Evolutionary conservation across 345 rosid species (phyloP).

Genomic region (Iberis pinnata): DNA sequence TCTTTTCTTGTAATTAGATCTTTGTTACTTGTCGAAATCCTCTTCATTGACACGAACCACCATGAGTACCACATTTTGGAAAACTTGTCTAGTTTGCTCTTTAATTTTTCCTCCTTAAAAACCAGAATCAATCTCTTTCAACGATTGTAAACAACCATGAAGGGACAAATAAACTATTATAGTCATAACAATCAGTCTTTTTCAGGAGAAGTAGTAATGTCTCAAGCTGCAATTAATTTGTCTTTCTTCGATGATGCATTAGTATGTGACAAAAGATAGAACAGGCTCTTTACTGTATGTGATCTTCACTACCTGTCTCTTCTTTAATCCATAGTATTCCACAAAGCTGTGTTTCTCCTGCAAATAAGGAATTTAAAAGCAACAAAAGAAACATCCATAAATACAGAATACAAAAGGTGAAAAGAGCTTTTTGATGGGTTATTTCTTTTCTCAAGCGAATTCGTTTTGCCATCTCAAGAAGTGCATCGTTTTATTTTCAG

Average conservation of each 20-base stretch:
- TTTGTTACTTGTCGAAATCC: neutral
- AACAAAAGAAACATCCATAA: constrained; percentile 3
- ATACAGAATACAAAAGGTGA: constrained; percentile 6
- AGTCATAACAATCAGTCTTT: constrained; percentile 1
- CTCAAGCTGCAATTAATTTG: no score
- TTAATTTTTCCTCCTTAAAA: neutral
- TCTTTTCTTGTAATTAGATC: constrained; percentile 24
- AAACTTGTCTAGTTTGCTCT: constrained; percentile 11
- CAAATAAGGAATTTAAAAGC: constrained; percentile 30
- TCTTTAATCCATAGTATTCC: constrained; percentile 30
- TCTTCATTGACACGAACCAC: constrained; percentile 8
- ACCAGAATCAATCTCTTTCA: constrained; percentile 7
- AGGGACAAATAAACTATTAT: neutral
- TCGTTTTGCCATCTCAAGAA: no score
- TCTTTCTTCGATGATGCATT: constrained; percentile 28
- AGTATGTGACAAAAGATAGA: constrained; percentile 25
- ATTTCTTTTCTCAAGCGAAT: no score
- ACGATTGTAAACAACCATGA: constrained; percentile 8
- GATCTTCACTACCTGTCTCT: constrained; percentile 31
- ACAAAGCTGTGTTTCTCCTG: constrained; percentile 29
- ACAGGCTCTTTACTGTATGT: constrained; percentile 28
- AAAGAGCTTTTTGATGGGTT: no score
- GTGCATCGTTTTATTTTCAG: no score
- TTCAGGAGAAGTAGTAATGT: constrained; percentile 10
- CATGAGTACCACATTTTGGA: constrained; percentile 18